Evolutionary conservation across 225 moss, liverwort and hornwort species (phyloP).

Genomic region (Polytrichum commune): DNA sequence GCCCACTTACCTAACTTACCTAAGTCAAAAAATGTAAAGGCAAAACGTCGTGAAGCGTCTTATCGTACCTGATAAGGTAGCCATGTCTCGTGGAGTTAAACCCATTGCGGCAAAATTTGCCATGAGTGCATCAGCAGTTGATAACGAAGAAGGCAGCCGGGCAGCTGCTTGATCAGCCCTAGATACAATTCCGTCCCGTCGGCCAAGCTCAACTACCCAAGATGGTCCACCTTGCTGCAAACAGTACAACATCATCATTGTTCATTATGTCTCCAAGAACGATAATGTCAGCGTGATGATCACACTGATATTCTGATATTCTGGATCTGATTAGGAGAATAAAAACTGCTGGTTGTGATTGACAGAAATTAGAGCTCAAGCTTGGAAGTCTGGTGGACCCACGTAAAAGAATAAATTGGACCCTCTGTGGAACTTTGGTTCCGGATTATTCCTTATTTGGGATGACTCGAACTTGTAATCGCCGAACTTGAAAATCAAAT

Average conservation of each 20-base stretch:
- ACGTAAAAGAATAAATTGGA: no score
- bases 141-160: slow-evolving; percentile 45
- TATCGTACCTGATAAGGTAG: slow-evolving; percentile 42
- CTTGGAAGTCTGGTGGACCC: no score
- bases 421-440: no score
- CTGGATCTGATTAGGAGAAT: no score
- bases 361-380: no score
- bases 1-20: no score
- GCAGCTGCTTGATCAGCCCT: slow-evolving; percentile 21
- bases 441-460: no score
- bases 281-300: neutral
- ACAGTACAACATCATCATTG: neutral
- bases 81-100: slow-evolving; percentile 55
- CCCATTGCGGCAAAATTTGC: slow-evolving; percentile 35
- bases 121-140: slow-evolving; percentile 39
- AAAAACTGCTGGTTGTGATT: no score
- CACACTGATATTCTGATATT: neutral
- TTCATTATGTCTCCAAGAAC: neutral
- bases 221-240: slow-evolving; percentile 44
- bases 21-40: neutral
- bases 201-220: slow-evolving; percentile 49
- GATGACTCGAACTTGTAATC: no score
- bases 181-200: slow-evolving; percentile 44
- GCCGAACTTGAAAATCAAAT: no score
- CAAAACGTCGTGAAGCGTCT: neutral